Evolutionary conservation across 805 yeast species (phyloP).

Genomic region (Nakazawaea siamensis): DNA sequence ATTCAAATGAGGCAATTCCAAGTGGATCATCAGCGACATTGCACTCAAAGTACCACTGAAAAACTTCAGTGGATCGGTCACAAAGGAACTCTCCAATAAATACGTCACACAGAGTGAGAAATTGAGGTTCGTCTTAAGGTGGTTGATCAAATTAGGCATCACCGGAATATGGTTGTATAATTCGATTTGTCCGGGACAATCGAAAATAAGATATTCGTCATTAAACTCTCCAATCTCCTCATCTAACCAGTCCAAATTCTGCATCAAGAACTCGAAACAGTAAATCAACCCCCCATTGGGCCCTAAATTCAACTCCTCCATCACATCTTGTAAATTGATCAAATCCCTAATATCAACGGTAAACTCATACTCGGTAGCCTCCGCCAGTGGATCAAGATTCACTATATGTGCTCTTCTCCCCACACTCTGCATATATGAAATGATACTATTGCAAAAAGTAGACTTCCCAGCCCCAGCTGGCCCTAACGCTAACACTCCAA

Average conservation of each 20-base stretch:
- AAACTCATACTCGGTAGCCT: conserved; percentile 84
- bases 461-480: conserved; percentile 98
- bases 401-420: conserved; percentile 95
- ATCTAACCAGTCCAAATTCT: conserved; percentile 94
- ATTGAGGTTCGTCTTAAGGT: conserved; percentile 68
- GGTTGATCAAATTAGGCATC: conserved; percentile 81
- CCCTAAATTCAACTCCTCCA: conserved; percentile 89
- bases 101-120: conserved; percentile 91
- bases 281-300: conserved; percentile 93
- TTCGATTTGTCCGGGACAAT: conserved; percentile 97
- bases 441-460: conserved; percentile 84
- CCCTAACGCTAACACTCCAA: conserved; percentile 88
- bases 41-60: conserved; percentile 95
- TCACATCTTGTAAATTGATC: conserved; percentile 85
- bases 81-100: conserved; percentile 88
- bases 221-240: conserved; percentile 94
- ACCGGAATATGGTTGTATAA: conserved; percentile 92
- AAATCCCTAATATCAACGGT: conserved; percentile 88
- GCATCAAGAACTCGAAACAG: conserved; percentile 85
- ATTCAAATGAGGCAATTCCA: conserved; percentile 93
- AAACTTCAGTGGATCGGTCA: conserved; percentile 83
- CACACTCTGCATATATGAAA: conserved; percentile 78
- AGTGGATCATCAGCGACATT: conserved; percentile 94
- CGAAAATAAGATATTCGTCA: conserved; percentile 90
- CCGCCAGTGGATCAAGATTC: conserved; percentile 96